Percentiles rank a stretch among this genome's conserved stretches.
These are phyloP conservation scores for Chernovozyma aurita DNA, from an alignment of 1,139 yeast genomes.

Conservation along the genomic window DNA sequence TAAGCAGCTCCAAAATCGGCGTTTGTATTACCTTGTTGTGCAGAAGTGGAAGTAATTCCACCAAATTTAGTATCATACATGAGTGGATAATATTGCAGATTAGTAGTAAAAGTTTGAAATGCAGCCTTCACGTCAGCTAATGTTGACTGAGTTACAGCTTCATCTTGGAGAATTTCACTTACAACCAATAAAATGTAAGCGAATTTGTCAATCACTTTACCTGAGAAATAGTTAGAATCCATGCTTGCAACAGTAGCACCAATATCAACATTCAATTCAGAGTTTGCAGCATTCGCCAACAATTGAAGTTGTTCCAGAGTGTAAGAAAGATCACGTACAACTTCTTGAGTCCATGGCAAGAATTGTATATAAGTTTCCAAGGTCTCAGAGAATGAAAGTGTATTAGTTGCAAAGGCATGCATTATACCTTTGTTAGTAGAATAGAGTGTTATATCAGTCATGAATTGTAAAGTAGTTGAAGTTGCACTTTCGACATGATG, in stretches of 20 bases:
- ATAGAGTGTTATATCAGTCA: constrained; percentile 47
- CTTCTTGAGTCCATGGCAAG: constrained; percentile 52
- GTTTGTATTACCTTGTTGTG: constrained; percentile 42
- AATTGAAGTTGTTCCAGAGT: constrained; percentile 46
- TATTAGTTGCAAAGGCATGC: constrained; percentile 53
- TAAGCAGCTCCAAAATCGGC: constrained; percentile 56
- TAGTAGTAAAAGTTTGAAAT: constrained; percentile 43
- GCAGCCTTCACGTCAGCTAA: constrained; percentile 51
- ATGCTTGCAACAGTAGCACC: constrained; percentile 41
- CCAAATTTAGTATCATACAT: constrained; percentile 65
- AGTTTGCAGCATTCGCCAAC: constrained; percentile 52
- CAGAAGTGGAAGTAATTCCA: constrained; percentile 66
- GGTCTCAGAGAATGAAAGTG: constrained; percentile 46
- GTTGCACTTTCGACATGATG: constrained; percentile 61
- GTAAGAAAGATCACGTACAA: constrained; percentile 34
- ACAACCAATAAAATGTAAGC: constrained; percentile 67
- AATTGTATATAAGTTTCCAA: constrained; percentile 48
- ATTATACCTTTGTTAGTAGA: constrained; percentile 67
- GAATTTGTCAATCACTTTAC: constrained; percentile 71
- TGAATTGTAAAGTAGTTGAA: constrained; percentile 24
- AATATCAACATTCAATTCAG: constrained; percentile 58
- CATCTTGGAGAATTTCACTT: constrained; percentile 54
- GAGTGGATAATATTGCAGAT: constrained; percentile 54
- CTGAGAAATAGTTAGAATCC: constrained; percentile 59
- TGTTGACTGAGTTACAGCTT: constrained; percentile 43